Evolutionary conservation across 2,329 filamentous ascomycete genomes (phyloP), one percentile per base, ranked within the genome.

Genomic region (Botryosphaeria dothidea): DNA sequence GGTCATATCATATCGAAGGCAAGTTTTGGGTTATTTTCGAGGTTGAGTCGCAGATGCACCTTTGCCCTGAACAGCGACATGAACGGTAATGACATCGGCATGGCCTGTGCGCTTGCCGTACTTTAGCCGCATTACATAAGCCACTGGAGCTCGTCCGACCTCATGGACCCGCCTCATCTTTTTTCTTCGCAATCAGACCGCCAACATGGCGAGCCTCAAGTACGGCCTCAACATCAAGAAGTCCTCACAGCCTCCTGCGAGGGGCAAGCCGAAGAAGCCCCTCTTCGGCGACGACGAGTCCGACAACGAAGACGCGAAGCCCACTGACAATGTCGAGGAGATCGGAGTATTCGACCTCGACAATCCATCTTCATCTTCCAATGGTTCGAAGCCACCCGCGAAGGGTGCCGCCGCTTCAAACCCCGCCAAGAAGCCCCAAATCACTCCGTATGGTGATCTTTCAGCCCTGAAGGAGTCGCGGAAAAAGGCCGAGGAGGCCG

Each of bases 401-500:
- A 74, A 74, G 69, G 45, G 54, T 6, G 7, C 54, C 23, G 11
- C 65, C 72, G 9, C 70, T 69, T 34, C 75, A 75, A 25, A 77
- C 75, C 3, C 73, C 73, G 6, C 73, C 69, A 76, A 84, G 65
- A 78, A 80, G 71, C 48, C 52, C 29, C 48, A 52, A 8, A 43
- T 65, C 57, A 46, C 56, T 11, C 66, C 64, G 73, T 89, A 87
- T 69, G 85, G 85, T 38, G 90, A 93, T 71, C 83, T 92, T 1
- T 91, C 90, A 3, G 86, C 86, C 70, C 80, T 86, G 1, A 81
- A 89, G 34, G 81, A 86, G 31, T 86, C 90, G 27, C 85, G 86
- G 62, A 87, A 85, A 70, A 84, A 90, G 69, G 85, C 86, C 41
- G 82, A 88, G 68, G 86, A 86, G 17, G 91, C 90, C 2, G 82